Percentiles rank a stretch among this genome's conserved stretches.
Conservation (phyloP, 1,139 yeast genomes). For the Yamadazyma triangularis region DNA sequence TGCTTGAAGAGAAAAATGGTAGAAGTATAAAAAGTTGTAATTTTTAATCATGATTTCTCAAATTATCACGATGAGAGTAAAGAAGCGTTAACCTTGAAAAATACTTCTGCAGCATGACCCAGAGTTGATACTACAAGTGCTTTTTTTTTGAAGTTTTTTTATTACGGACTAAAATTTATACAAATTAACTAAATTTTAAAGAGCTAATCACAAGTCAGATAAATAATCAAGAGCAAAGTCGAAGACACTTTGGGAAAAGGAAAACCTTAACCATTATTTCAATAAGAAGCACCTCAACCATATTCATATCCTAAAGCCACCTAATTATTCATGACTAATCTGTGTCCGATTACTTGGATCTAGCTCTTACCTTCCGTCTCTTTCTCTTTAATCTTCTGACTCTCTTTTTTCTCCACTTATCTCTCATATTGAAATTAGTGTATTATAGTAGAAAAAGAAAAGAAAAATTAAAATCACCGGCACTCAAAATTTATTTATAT, state of each 20-base stretch:
- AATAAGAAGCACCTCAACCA: neutral
- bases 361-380: slow-evolving; percentile 99
- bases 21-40: no score
- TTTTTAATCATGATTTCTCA: no score
- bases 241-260: neutral
- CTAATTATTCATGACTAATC: slow-evolving; percentile 3
- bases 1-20: no score
- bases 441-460: slow-evolving; percentile 7
- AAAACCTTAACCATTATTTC: no score
- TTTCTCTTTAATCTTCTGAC: slow-evolving; percentile 99
- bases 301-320: slow-evolving; percentile 1
- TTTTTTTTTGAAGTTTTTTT: neutral
- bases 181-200: neutral
- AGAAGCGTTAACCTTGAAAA: no score
- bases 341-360: slow-evolving; percentile 83
- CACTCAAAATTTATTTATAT: neutral
- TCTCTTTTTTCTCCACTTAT: slow-evolving; percentile 99
- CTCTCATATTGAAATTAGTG: slow-evolving; percentile 57
- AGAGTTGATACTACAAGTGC: no score
- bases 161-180: slow-evolving; percentile 1
- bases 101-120: no score
- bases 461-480: slow-evolving; percentile 6
- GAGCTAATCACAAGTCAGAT: neutral
- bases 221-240: neutral
- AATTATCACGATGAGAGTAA: no score